Conservation (phyloP, 805 yeast genomes). For the Wickerhamomyces xylosicus region DNA sequence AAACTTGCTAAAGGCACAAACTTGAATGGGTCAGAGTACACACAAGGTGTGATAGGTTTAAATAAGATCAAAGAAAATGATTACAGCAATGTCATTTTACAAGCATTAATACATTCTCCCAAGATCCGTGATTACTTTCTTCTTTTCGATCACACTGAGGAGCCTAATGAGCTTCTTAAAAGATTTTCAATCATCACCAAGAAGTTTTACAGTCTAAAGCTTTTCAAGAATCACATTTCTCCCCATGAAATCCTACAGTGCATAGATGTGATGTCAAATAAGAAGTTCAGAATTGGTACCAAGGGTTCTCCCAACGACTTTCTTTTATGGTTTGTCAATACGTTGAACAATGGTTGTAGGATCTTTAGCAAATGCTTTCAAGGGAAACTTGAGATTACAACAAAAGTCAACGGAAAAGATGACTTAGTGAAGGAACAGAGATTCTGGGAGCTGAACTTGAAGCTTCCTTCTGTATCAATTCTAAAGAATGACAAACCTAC, state of each 20-base stretch:
- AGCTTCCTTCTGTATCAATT: constrained; percentile 46
- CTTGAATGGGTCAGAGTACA: constrained; percentile 33
- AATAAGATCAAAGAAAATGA: constrained; percentile 42
- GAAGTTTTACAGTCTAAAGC: constrained; percentile 53
- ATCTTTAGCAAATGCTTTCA: constrained; percentile 32
- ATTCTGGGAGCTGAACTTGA: constrained; percentile 49
- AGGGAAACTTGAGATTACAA: constrained; percentile 35
- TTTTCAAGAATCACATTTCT: constrained; percentile 54
- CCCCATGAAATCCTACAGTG: constrained; percentile 54
- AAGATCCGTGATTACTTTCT: constrained; percentile 39
- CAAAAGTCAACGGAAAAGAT: constrained; percentile 18
- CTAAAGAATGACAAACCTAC: constrained; percentile 47
- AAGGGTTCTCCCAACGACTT: constrained; percentile 46
- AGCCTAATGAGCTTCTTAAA: constrained; percentile 25
- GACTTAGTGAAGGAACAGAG: constrained; percentile 14
- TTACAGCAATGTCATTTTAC: constrained; percentile 48
- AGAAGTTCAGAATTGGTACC: constrained; percentile 27
- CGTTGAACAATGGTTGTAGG: constrained; percentile 23
- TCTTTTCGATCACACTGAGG: constrained; percentile 13
- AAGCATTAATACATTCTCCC: constrained; percentile 41
- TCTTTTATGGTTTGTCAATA: constrained; percentile 49
- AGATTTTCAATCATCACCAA: constrained; percentile 37
- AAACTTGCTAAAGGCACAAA: constrained; percentile 24
- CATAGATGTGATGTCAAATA: constrained; percentile 32
- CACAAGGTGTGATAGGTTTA: constrained; percentile 59